Base-by-base conservation (phyloP, 805 yeast genomes). In the Metschnikowia bowlesiae region DNA sequence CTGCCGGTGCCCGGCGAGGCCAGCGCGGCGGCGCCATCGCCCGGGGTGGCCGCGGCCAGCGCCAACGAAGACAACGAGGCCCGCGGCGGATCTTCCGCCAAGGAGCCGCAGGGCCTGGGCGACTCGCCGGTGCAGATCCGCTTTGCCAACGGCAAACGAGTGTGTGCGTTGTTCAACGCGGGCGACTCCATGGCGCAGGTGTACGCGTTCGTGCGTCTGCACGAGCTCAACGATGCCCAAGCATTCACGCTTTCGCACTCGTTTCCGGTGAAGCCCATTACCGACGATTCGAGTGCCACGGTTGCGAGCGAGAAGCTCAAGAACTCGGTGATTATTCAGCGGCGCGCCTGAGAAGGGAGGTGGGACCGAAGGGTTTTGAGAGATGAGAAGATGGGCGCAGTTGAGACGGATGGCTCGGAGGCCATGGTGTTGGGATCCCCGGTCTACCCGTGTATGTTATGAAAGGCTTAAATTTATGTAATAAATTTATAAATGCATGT, bases 291-390 rank as follows among this genome's bases (percentile, higher is more conserved):
- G 3, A 71, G 70, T 9, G 63, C 75, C 36, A 78, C 86, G 1
- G 81, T 92, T 44, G 80, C 78, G 50, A 89, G 83, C 30, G 94
- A 95, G 4, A 89, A 89, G 33, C 73, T 89, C 55, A 78, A 79
- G 46, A 88, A 88, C 58, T 81, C 97, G 2, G 96, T 89, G n/a
- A 83, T 91, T 31, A 89, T 91, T 14, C 97, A 89, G 68, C 84
- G 94, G 70, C 87, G 95, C 8, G 33, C 18, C 9, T 39, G 94
- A 74, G 62, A 41, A 78, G 55, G 9, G 26, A 13, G 3, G 2
- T n/a, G 18, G 18, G 18, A 5, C n/a, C 8, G 31, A n/a, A 9
- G 13, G n/a, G 38, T 8, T 14, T 4, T 16, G 4, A 3, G 22
- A 6, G 22, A 14, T 34, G 10, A n/a, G 8, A n/a, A 4, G 22